Evolutionary conservation across 2,329 filamentous ascomycete genomes (phyloP).

Genomic region (Clonostachys rosea): DNA sequence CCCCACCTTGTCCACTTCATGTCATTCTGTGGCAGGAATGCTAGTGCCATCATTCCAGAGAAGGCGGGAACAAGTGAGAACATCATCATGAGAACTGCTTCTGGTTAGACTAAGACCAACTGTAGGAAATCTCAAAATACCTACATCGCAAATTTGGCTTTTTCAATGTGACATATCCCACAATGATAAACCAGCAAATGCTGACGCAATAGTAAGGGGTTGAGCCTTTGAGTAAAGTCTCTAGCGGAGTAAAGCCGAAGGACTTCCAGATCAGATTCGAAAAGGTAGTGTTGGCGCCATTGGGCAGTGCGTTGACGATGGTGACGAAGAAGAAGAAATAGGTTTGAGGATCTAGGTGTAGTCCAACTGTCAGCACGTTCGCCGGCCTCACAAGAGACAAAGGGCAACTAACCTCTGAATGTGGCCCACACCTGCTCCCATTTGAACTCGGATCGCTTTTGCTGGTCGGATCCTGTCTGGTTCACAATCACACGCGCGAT

Average conservation of each 20-base stretch:
- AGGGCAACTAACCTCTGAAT: slow-evolving; percentile 7
- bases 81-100: too few relatives aligned
- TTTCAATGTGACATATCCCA: slow-evolving; percentile 12
- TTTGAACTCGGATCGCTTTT: slow-evolving; percentile 16
- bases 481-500: slow-evolving; percentile 17
- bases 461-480: slow-evolving; percentile 16
- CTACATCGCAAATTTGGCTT: slow-evolving; percentile 18
- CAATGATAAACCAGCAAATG: slow-evolving; percentile 18
- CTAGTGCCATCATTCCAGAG: too few relatives aligned
- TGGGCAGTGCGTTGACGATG: slow-evolving; percentile 22
- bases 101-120: too few relatives aligned
- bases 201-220: slow-evolving; percentile 17
- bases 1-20: too few relatives aligned
- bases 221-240: slow-evolving; percentile 22
- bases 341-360: slow-evolving; percentile 15
- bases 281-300: slow-evolving; percentile 24
- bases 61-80: too few relatives aligned
- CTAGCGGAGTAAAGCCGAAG: slow-evolving; percentile 21
- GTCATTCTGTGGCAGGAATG: too few relatives aligned
- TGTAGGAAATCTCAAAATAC: not conserved
- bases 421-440: slow-evolving; percentile 17
- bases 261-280: slow-evolving; percentile 20
- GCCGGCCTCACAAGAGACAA: too few relatives aligned
- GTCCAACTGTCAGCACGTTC: too few relatives aligned
- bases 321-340: slow-evolving; percentile 27